Evolutionary conservation across 2,329 filamentous ascomycete genomes (phyloP).

Genomic region (Sporothrix humicola): DNA sequence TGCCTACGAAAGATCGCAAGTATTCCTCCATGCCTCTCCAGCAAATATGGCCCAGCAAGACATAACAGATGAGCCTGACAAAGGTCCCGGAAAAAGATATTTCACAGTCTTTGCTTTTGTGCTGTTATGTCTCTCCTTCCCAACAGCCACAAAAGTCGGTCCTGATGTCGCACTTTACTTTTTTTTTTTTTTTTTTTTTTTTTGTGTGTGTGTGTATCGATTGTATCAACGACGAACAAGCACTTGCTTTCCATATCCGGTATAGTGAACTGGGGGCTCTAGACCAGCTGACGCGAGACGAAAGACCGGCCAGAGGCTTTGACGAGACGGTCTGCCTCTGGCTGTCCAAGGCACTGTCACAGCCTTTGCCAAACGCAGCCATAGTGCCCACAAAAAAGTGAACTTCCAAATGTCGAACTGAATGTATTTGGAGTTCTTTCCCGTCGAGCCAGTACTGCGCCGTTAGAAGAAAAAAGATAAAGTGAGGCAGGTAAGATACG

Average conservation of each 20-base stretch:
- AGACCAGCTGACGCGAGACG: constrained; percentile 25
- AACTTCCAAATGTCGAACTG: not conserved
- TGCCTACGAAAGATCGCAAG: not conserved
- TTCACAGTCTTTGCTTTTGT: not conserved
- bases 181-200: no score
- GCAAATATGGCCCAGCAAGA: no score
- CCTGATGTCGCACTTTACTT: not conserved
- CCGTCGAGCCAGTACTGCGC: not conserved
- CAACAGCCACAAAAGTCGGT: not conserved
- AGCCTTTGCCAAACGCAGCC: constrained; percentile 10
- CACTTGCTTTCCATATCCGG: constrained; percentile 3
- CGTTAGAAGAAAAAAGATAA: not conserved
- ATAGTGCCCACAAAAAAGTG: constrained; percentile 6
- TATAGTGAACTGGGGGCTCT: not conserved
- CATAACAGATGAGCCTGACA: not conserved
- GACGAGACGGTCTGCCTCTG: not conserved
- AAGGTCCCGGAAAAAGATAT: not conserved
- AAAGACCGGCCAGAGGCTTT: constrained; percentile 2
- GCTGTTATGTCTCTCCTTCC: not conserved
- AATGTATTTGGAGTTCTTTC: not conserved
- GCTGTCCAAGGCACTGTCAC: not conserved
- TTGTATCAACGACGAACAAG: not conserved
- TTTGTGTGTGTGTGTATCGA: no score
- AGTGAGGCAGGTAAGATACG: not conserved
- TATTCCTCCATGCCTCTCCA: not conserved